Evolutionary conservation across 73 alveolate species (phyloP), one percentile per base, ranked within the genome.

Genomic region (Loxodes magnus): DNA sequence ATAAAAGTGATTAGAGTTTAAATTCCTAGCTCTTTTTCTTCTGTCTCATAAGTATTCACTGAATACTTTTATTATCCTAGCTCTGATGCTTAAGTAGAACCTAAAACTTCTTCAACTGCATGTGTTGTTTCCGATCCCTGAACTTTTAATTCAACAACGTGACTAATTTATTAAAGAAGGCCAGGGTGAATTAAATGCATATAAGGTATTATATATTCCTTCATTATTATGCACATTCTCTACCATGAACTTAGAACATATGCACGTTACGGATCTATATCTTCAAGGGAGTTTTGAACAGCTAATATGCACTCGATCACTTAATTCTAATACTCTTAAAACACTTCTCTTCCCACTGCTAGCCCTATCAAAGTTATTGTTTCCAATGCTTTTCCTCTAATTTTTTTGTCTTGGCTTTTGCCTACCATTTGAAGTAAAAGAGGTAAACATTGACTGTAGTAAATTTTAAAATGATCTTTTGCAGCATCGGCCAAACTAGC

Each of bases 241-340:
- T 85, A 68, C 96, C 96, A 85, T 28, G 93, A 93, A 3, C 88
- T 42, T 12, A 85, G 70, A 3, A 85, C 56, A 62, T 85, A 85
- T 30, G 84, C 67, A 43, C 73, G 67, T 37, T 74, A 74, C 10
- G 93, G 88, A 46, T 85, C 96, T 27, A 41, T 36, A 29, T 81
- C 93, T 0, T 67, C 56, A 31, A 54, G 41, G 31, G 63, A 56
- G 50, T 64, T 65, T 61, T 85, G 77, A 34, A 85, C 74, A 6
- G 52, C 56, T 28, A 79, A 72, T 39, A 85, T 33, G 24, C 77
- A 69, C 37, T 52, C 29, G 53, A 82, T 68, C 20, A 74, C 64
- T 46, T 55, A 33, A 19, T 56, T 56, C 22, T 76, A 55, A 43
- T 75, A 76, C 16, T 73, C 85, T 53, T 77, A 56, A 72, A 80